Base-by-base conservation (phyloP, 371 early-diverging fungal genomes). In the Zychaea mexicana region DNA sequence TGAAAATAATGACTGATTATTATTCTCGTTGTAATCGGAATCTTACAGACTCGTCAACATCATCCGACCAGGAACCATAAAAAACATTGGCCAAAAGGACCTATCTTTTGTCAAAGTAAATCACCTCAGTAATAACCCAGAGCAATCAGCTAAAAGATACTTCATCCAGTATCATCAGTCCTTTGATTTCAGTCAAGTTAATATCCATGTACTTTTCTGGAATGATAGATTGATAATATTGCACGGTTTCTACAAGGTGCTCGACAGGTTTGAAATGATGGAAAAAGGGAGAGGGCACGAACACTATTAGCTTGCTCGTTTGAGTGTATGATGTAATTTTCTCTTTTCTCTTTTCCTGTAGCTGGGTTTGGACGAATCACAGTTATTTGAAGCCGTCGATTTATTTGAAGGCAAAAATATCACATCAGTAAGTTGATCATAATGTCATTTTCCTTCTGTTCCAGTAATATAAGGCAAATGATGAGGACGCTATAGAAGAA, bases 331-430 rank as follows among this genome's bases (percentile, higher is more conserved):
- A 19, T 58, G n/a, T n/a, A 42, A 31, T 36, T 36, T 36, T 36
- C 15, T 36, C 15, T 36, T 36, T 36, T 42, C 3, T 42, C 3
- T 8, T 39, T 15, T 39, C n/a, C 10, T 33, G n/a, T 70, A 85
- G 79, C 83, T 92, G 52, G 94, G 94, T 2, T 74, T 95, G 33
- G 77, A 88, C 32, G 85, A 89, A 55, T 74, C 86, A 22, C 92
- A 95, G 65, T 75, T 96, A 54, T 98, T 98, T 76, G 90, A 95
- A 68, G 94, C 98, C 1, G 88, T 88, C 6, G 98, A 98, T 75
- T 76, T 98, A 36, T 94, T 90, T 71, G 95, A 96, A 55, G 93
- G 85, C 39, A 95, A 92, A 70, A 90, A 96, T 76, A 89, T 96
- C 85, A 78, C 83, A 31, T 85, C 88, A 63, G 93, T 94, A 82